Base-by-base conservation (phyloP, 179 eudicot species). In the Silene vulgaris region DNA sequence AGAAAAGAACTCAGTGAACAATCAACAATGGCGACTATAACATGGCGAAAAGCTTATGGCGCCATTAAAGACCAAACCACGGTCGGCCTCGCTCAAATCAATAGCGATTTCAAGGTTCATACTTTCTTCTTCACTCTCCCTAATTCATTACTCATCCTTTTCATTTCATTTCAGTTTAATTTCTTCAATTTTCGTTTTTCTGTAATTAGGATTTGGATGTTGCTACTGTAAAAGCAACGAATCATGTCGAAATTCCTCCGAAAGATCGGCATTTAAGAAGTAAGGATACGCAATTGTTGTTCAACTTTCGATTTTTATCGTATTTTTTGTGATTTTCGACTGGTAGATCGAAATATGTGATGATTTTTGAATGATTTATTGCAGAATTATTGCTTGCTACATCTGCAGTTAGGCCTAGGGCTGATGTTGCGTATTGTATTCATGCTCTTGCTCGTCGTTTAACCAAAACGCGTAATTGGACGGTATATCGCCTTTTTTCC, bases 181-280 rank as follows among this genome's bases (percentile, higher is more conserved):
- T 14, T 56, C 32, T 19, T 28, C 71, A 3, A 3, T 48, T n/a
- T 70, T 60, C 76, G 32, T 9, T 64, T 57, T 74, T 12, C 74
- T 19, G 37, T 4, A 54, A 13, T 16, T 81, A 93, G 98, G 98
- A 91, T 82, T 89, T 93, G 73, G 98, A 93, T 81, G 90, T 93
- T 20, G 97, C 98, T 74, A 86, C 92, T 79, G 96, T 93, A 52
- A 93, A 93, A 86, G 97, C 98, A 48, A 93, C 98, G 50, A 93
- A 93, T 81, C 98, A 93, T 70, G 98, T 91, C 6, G 98, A 91
- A 83, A 80, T 87, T 65, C 98, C 98, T 32, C 98, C 98, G 6
- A 93, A 93, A 80, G 98, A 91, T 62, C 82, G 98, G 65, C 97
- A 93, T 80, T 79, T 93, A 45, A 89, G 94, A 79, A 93, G 98